phyloP scores from a whole-genome alignment of 108 stramenopile species.

The Skeletonema potamos region DNA sequence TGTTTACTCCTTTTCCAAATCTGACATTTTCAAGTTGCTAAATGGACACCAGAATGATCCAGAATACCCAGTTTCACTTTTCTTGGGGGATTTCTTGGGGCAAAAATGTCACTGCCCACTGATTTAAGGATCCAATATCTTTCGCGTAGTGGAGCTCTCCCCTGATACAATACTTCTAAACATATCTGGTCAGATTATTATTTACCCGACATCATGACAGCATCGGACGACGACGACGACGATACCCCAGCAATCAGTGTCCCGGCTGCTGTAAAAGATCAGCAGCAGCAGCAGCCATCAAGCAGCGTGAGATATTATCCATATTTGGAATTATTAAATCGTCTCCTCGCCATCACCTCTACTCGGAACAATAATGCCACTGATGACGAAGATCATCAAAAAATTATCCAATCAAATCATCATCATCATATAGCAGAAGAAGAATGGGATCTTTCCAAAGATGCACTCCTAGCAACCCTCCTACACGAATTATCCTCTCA shows the following conservation, averaged over 20 bases:
- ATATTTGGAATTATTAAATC: background rate
- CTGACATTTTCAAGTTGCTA: background rate
- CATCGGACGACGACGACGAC: too few species aligned
- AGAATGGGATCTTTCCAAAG: constrained; percentile 29
- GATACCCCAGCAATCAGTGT: background rate
- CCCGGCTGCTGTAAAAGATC: background rate
- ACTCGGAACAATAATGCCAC: background rate
- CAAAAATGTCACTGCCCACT: background rate
- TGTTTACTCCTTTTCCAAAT: background rate
- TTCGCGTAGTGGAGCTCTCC: too few species aligned
- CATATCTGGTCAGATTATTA: too few species aligned
- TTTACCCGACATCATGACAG: too few species aligned
- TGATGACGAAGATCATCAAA: background rate
- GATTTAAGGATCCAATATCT: too few species aligned
- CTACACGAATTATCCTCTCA: constrained; percentile 30
- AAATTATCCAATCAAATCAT: background rate
- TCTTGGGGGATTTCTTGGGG: background rate
- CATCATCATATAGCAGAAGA: background rate
- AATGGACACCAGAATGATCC: background rate
- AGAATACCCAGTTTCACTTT: background rate
- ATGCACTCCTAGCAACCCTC: constrained; percentile 24
- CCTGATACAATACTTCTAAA: too few species aligned
- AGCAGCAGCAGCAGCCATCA: background rate
- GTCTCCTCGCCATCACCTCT: background rate
- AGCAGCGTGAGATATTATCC: background rate